Evolutionary conservation across 495 filamentous ascomycete genomes (phyloP).

Genomic region (Trichoderma erinaceum): DNA sequence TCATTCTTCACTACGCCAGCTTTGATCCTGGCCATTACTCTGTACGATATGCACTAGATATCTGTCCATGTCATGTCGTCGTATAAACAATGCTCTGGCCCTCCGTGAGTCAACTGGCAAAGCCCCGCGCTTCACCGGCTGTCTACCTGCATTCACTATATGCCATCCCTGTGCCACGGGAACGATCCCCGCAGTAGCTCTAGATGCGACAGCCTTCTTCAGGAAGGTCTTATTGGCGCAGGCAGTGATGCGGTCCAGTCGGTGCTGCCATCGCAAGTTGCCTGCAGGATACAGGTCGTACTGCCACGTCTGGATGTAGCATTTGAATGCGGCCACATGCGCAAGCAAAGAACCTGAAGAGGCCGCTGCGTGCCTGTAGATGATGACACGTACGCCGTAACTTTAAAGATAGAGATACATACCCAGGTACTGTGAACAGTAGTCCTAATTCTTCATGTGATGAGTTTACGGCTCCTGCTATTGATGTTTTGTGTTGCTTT

Average conservation of each 20-base stretch:
- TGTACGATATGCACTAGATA: no score
- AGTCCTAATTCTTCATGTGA: no score
- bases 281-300: not conserved
- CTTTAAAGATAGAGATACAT: no score
- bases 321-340: not conserved
- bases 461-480: no score
- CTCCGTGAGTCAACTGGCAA: not conserved
- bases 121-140: not conserved
- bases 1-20: not conserved
- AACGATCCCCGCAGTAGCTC: slow-evolving; percentile 8
- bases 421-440: no score
- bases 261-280: not conserved
- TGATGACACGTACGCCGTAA: not conserved
- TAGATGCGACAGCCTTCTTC: slow-evolving; percentile 3
- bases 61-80: no score
- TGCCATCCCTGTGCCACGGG: slow-evolving; percentile 9
- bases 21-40: not conserved
- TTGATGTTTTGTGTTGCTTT: no score
- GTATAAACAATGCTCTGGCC: not conserved
- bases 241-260: not conserved
- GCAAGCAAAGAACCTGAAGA: not conserved
- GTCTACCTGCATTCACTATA: slow-evolving; percentile 9
- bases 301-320: not conserved
- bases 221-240: slow-evolving; percentile 3
- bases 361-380: not conserved